Evolutionary conservation across 805 yeast species (phyloP).

Genomic region (Komagataella kurtzmanii): DNA sequence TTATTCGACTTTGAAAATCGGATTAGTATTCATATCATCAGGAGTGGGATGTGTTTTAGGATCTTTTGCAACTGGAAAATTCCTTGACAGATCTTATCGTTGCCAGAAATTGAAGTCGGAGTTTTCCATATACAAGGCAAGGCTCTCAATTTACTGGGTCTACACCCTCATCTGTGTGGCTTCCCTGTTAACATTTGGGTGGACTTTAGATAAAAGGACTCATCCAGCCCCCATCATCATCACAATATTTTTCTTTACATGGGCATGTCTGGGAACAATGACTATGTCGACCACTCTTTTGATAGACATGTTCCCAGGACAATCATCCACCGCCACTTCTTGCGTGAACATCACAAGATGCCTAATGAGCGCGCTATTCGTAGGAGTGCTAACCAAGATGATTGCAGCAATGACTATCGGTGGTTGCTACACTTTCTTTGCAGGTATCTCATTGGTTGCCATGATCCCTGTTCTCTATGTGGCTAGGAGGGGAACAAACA

Average conservation of each 20-base stretch:
- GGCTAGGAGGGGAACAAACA: background rate
- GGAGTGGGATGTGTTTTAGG: slow-evolving; percentile 54
- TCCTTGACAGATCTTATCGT: slow-evolving; percentile 35
- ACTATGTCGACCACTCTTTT: slow-evolving; percentile 45
- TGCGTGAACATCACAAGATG: slow-evolving; percentile 56
- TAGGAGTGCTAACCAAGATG: slow-evolving; percentile 50
- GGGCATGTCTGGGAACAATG: slow-evolving; percentile 34
- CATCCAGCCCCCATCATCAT: slow-evolving; percentile 39
- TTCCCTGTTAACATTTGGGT: slow-evolving; percentile 41
- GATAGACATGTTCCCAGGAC: slow-evolving; percentile 53
- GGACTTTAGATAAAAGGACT: slow-evolving; percentile 38
- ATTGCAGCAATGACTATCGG: slow-evolving; percentile 40
- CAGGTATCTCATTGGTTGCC: background rate
- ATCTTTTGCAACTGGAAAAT: slow-evolving; percentile 37
- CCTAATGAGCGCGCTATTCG: slow-evolving; percentile 42
- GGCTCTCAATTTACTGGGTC: slow-evolving; percentile 28
- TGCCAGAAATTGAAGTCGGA: slow-evolving; percentile 17
- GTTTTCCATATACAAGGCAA: slow-evolving; percentile 35
- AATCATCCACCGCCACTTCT: slow-evolving; percentile 55
- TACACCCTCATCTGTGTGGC: slow-evolving; percentile 25
- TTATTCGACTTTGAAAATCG: slow-evolving; percentile 37
- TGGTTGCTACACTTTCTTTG: slow-evolving; percentile 46
- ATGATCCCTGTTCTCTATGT: background rate
- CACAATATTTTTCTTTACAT: slow-evolving; percentile 36
- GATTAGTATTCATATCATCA: slow-evolving; percentile 51